These are phyloP conservation scores for Naegleria lovaniensis DNA, from an alignment of 208 protist genomes.

Conservation along the genomic window DNA sequence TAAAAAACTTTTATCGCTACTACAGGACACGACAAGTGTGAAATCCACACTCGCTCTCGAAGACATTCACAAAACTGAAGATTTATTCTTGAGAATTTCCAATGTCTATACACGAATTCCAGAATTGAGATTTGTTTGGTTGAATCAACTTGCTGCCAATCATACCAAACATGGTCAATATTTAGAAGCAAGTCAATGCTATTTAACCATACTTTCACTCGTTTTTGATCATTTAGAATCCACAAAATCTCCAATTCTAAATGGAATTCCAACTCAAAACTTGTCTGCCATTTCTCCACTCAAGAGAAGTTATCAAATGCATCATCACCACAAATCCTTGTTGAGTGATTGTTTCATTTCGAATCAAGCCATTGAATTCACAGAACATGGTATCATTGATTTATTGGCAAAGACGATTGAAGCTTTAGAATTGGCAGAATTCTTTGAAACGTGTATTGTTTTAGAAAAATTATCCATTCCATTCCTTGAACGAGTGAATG, in stretches of 20 bases:
- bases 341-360: conserved; percentile 10
- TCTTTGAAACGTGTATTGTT: not conserved
- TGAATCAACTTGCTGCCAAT: not conserved
- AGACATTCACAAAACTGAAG: conserved; percentile 4
- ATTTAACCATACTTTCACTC: not conserved
- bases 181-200: conserved; percentile 2
- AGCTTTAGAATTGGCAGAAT: conserved; percentile 15
- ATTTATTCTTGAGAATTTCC: conserved; percentile 26
- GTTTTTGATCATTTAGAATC: conserved; percentile 13
- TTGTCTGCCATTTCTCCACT: not conserved
- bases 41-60: not conserved
- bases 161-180: not conserved
- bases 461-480: not conserved
- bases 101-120: not conserved
- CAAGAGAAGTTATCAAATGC: not conserved
- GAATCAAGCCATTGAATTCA: not conserved
- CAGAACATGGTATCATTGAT: not conserved
- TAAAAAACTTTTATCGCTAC: not conserved
- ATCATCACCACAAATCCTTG: too few relatives aligned
- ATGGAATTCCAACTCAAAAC: not conserved
- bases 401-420: not conserved
- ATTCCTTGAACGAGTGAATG: not conserved
- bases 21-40: not conserved
- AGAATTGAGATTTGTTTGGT: conserved; percentile 19
- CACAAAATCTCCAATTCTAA: not conserved